Base-by-base conservation (phyloP, 768 basidiomycete genomes). In the Suillus bovinus region DNA sequence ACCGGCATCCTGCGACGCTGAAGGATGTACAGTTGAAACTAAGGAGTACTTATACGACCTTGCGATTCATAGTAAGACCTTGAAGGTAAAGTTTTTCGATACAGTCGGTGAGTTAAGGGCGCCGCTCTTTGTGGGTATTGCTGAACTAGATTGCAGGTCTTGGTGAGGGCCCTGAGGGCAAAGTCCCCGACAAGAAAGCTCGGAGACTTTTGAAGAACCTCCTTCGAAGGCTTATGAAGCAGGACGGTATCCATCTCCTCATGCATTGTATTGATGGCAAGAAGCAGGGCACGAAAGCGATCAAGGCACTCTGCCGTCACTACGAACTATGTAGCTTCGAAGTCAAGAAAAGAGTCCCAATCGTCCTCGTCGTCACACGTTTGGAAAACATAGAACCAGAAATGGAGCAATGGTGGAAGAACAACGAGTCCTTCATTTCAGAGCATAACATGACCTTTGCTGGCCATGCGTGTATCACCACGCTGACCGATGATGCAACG, bases 401-500 rank as follows among this genome's bases (percentile, higher is more conserved):
- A 36, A 77, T 77, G 71, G 73, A 74, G 0, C 64, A 70, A 34
- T 81, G 80, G 80, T 80, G 79, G 80, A 59, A 58, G 33, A 62
- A 62, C 62, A 81, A 80, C 58, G 50, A 69, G 31, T 16, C 24
- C 11, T n/a, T 39, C 1, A 77, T 81, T 59, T 60, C 56, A 27
- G 52, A 62, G 5, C 67, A 70, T 55, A 63, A 63, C 22, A 81
- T 81, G 69, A 4, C 33, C 13, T 79, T 78, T 27, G 63, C 68
- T 7, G 75, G 68, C 2, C 73, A 78, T 20, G 78, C 75, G 14
- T 81, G 81, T 61, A 70, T 81, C 64, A 79, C 78, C 4, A 73
- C 77, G 4, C 44, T 72, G 16, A 47, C 61, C 20, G 70, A 72
- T 42, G 20, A 58, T 52, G 66, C 70, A 14, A 66, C 66, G 36